phyloP scores from a whole-genome alignment of 805 yeast species.

The Zygosaccharomyces gambellarensis region DNA sequence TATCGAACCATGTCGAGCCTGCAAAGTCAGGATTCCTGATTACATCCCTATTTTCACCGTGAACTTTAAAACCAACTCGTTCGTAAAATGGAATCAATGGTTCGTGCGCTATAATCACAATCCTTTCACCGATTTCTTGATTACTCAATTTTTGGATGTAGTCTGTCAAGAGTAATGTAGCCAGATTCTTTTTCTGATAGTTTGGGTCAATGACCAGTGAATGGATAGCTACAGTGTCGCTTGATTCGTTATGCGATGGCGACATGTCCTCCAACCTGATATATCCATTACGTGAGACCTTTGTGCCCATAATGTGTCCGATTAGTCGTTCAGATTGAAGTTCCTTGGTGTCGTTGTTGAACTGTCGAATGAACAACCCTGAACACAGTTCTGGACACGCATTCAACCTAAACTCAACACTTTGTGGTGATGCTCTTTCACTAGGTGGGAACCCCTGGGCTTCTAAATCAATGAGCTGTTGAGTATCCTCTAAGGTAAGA shows the following conservation, averaged over 20 bases:
- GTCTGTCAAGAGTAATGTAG: conserved; percentile 77
- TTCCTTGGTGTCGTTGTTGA: conserved; percentile 37
- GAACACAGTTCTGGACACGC: conserved; percentile 87
- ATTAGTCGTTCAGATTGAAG: conserved; percentile 55
- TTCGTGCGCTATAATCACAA: conserved; percentile 69
- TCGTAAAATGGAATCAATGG: conserved; percentile 70
- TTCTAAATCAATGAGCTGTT: conserved; percentile 60
- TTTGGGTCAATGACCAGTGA: conserved; percentile 72
- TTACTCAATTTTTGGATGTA: conserved; percentile 85
- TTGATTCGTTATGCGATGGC: conserved; percentile 64
- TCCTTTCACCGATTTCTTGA: conserved; percentile 77
- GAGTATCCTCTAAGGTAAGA: conserved; percentile 65
- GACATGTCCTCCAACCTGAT: conserved; percentile 33
- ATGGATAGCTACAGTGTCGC: conserved; percentile 74
- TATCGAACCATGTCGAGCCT: conserved; percentile 32
- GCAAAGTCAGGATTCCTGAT: conserved; percentile 30
- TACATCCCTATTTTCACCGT: conserved; percentile 47
- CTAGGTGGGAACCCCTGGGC: conserved; percentile 58
- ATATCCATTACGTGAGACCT: conserved; percentile 37
- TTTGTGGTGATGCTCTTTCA: conserved; percentile 66
- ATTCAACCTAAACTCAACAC: conserved; percentile 61
- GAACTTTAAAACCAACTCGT: conserved; percentile 70
- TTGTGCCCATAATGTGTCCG: conserved; percentile 80
- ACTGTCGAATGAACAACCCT: conserved; percentile 78
- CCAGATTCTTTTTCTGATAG: conserved; percentile 77